Conservation (phyloP, 352 stramenopile genomes). For the Pelagophyceae sp. region DNA sequence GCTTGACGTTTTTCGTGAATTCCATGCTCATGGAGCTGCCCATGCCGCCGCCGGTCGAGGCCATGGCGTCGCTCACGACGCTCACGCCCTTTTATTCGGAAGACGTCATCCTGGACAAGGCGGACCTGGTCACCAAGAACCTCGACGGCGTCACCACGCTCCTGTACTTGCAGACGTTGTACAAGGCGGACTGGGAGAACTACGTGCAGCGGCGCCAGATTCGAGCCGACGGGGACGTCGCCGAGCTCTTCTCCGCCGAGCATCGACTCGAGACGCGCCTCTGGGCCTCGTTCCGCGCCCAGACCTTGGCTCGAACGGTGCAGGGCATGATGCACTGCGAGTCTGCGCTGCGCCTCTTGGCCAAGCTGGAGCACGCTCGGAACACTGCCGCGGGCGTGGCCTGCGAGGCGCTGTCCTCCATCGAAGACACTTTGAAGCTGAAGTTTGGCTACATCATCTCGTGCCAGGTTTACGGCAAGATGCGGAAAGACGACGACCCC, state of each 20-base stretch:
- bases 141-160: constrained; percentile 90
- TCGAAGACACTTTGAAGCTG: constrained; percentile 91
- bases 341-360: constrained; percentile 89
- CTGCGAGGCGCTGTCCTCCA: constrained; percentile 34
- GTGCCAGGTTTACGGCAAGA: constrained; percentile 94
- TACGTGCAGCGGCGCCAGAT: constrained; percentile 91
- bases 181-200: constrained; percentile 95
- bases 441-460: constrained; percentile 98
- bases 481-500: constrained; percentile 95
- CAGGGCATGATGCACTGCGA: constrained; percentile 99
- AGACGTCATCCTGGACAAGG: constrained; percentile 91
- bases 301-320: constrained; percentile 91
- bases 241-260: constrained; percentile 48
- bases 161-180: constrained; percentile 95
- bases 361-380: constrained; percentile 74
- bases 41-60: constrained; percentile 81
- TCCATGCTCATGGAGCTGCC: constrained; percentile 99
- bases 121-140: constrained; percentile 88
- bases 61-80: constrained; percentile 97
- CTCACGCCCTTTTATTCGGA: constrained; percentile 98
- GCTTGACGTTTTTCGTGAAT: constrained; percentile 97
- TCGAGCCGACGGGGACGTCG: constrained; percentile 63
- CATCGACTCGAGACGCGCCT: constrained; percentile 75
- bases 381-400: background rate
- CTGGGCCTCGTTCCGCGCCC: constrained; percentile 93